Evolutionary conservation across 805 yeast genomes (phyloP), one percentile per base, ranked within the genome.

Genomic region (Tetrapisispora fleetii): DNA sequence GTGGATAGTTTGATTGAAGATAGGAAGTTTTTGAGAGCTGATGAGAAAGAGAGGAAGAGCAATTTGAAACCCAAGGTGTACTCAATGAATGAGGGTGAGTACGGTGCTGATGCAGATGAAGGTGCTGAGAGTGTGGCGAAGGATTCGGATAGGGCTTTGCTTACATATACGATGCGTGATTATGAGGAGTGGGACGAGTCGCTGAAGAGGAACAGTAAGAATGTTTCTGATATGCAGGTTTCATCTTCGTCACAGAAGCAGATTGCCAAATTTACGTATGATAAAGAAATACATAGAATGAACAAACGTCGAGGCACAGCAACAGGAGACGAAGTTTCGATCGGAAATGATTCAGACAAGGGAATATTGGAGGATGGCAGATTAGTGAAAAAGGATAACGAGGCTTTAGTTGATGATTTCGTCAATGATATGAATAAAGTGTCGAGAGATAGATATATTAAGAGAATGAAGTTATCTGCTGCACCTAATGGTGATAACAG

Each of bases 181-280:
- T 59, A 55, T 40, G 62, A 62, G 48, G 54, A 54, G 22, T 56
- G 60, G 60, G 55, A 51, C 16, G 39, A 44, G 30, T 54, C 40
- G 32, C 45, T 41, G 19, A 45, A 43, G 11, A 47, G 49, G 36
- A 48, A 46, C n/a, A 35, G 37, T 21, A 51, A 48, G 39, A 30
- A 47, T 16, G 42, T 40, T 18, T 48, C 46, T 11, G 41, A 46
- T 9, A 43, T 21, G 16, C 21, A 27, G 16, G 7, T n/a, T 13
- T 11, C 21, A 9, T 47, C 49, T 18, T 43, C 45, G 3, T 47
- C 53, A 38, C 47, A 50, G 17, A 51, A 48, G 22, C 58, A 61
- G 37, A 24, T 63, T 16, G 67, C 67, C 2, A 60, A 58, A 43
- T 45, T 50, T 21, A 62, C 66, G 1, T 64, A 64, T 40, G 60